Percentiles rank a stretch among this genome's conserved stretches.
phyloP scores from a whole-genome alignment of 257 asterid genomes.

The Solanum raphanifolium region DNA sequence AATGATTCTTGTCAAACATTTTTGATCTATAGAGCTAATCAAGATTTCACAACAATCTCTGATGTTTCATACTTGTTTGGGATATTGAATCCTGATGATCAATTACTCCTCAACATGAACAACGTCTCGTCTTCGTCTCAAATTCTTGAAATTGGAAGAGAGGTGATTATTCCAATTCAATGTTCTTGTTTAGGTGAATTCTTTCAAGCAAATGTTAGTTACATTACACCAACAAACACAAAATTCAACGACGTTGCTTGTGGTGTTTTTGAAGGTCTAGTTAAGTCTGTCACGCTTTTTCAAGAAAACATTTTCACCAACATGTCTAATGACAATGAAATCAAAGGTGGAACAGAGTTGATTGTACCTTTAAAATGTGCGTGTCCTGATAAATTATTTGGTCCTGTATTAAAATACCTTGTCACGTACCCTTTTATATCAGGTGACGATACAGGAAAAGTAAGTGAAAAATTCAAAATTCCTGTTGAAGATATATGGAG shows the following conservation, averaged over 20 bases:
- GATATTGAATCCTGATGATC: conserved; percentile 4
- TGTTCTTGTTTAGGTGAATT: conserved; percentile 41
- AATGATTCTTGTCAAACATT: conserved; percentile 31
- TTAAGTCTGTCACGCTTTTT: conserved; percentile 28
- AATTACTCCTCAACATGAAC: conserved; percentile 21
- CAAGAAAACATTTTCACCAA: conserved; percentile 14
- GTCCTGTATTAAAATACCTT: conserved; percentile 24
- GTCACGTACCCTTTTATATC: conserved; percentile 47
- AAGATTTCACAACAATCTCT: conserved; percentile 19
- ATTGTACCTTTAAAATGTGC: conserved; percentile 58
- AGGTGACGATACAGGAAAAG: conserved; percentile 23
- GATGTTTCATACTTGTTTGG: conserved; percentile 34
- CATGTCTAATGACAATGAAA: neutral
- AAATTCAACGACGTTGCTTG: conserved; percentile 33
- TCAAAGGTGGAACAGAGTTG: conserved; percentile 21
- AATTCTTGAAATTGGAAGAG: conserved; percentile 35
- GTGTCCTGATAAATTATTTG: conserved; percentile 29
- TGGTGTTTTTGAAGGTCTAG: conserved; percentile 42
- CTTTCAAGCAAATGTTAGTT: conserved; percentile 22
- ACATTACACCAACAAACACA: conserved; percentile 3
- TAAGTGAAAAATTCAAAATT: conserved; percentile 37
- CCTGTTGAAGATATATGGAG: conserved; percentile 37
- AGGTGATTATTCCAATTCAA: conserved; percentile 38
- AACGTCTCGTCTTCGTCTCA: conserved; percentile 15
- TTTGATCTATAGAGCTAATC: conserved; percentile 37